These are phyloP conservation scores for Colletotrichum sp. DNA, from an alignment of 2,329 filamentous ascomycete genomes.

Conservation along the genomic window DNA sequence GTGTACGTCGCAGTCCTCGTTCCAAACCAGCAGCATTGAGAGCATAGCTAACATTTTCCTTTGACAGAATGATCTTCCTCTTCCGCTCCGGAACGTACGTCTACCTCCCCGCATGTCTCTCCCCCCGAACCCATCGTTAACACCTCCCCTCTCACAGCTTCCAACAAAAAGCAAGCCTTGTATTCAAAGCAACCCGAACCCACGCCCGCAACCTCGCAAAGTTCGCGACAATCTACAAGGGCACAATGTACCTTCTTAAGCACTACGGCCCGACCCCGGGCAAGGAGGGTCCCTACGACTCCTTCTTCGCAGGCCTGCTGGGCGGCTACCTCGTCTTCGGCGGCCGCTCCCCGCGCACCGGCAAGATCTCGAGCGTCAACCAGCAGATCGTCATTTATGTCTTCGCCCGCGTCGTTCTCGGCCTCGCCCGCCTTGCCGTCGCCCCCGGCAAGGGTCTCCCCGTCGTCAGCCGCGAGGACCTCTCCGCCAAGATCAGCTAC, in stretches of 20 bases:
- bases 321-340: constrained; percentile 96
- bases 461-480: constrained; percentile 52
- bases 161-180: constrained; percentile 76
- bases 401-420: constrained; percentile 88
- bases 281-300: constrained; percentile 77
- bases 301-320: constrained; percentile 83
- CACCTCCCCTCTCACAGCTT: constrained; percentile 46
- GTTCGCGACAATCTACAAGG: constrained; percentile 92
- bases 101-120: background rate
- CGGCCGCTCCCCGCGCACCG: constrained; percentile 62
- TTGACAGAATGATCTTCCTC: constrained; percentile 85
- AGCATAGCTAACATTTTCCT: background rate
- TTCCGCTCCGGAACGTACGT: constrained; percentile 89
- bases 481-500: constrained; percentile 55
- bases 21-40: background rate
- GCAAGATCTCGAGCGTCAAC: constrained; percentile 79
- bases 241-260: constrained; percentile 76
- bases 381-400: constrained; percentile 99
- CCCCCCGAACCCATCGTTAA: background rate
- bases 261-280: constrained; percentile 62
- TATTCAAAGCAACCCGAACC: constrained; percentile 85
- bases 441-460: constrained; percentile 63
- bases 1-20: constrained; percentile 57
- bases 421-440: constrained; percentile 82
- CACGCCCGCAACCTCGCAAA: constrained; percentile 91